A percentile compares a stretch with the other conserved stretches of the same genome.
These are phyloP conservation scores for Cruciata laevipes DNA, from an alignment of 257 asterid species.

Conservation along the genomic window DNA sequence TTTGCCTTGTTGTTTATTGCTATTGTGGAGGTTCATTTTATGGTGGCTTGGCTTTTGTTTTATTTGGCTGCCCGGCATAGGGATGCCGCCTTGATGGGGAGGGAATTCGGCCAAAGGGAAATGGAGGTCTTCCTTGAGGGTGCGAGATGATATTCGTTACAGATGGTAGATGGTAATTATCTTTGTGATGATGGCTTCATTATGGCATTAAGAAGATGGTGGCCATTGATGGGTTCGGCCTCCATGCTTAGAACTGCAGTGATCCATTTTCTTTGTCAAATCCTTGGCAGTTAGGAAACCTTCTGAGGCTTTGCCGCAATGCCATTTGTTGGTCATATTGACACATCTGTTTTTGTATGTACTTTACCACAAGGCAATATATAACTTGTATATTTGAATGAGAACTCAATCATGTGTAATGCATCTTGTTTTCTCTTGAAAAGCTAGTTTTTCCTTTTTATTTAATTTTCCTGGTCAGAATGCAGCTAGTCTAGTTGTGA, in stretches of 20 bases:
- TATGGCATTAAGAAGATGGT: slow-evolving; percentile 23
- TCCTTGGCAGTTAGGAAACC: slow-evolving; percentile 25
- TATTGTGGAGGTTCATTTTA: slow-evolving; percentile 74
- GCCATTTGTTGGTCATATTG: slow-evolving; percentile 42
- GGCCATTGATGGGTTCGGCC: slow-evolving; percentile 28
- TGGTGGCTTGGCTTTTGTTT: slow-evolving; percentile 73
- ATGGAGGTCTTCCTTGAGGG: slow-evolving; percentile 65
- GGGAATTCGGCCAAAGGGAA: slow-evolving; percentile 65
- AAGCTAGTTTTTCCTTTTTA: slow-evolving; percentile 12
- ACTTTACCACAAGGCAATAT: slow-evolving; percentile 38
- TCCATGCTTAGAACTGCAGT: slow-evolving; percentile 28
- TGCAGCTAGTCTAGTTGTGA: not conserved
- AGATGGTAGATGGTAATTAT: slow-evolving; percentile 8
- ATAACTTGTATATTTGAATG: slow-evolving; percentile 53
- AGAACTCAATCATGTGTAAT: slow-evolving; percentile 40
- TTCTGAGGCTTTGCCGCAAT: slow-evolving; percentile 30
- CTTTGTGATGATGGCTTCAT: slow-evolving; percentile 19
- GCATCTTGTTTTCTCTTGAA: slow-evolving; percentile 15
- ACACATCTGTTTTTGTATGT: slow-evolving; percentile 43
- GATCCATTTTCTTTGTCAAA: slow-evolving; percentile 22
- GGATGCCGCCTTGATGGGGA: slow-evolving; percentile 53
- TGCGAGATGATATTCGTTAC: slow-evolving; percentile 37
- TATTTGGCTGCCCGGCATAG: slow-evolving; percentile 73
- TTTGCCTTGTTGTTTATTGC: slow-evolving; percentile 55
- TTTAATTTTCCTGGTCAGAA: not conserved